Conservation (phyloP, 1,139 yeast genomes). For the Diutina ranongensis region DNA sequence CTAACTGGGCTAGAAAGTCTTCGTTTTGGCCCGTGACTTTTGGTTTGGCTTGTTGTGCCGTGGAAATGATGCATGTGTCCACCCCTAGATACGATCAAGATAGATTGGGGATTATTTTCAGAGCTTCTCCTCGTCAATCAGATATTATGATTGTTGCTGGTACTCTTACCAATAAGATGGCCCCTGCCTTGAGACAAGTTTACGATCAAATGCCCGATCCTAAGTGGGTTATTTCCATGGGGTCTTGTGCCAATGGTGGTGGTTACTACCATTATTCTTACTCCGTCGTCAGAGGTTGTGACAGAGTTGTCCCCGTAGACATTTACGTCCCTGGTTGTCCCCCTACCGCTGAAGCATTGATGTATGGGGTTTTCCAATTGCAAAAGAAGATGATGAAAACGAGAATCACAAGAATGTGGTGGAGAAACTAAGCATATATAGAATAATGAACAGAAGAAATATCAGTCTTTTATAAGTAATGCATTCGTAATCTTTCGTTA, state of each 20-base stretch:
- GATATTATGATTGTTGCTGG: conserved; percentile 94
- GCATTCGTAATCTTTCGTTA: too few relatives aligned
- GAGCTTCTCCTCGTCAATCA: conserved; percentile 90
- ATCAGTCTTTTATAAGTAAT: too few relatives aligned
- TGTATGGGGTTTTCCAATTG: conserved; percentile 83
- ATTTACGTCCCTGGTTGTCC: conserved; percentile 93
- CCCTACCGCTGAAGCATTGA: conserved; percentile 82
- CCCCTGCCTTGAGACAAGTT: conserved; percentile 86
- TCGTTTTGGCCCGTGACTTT: conserved; percentile 93
- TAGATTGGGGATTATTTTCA: conserved; percentile 84
- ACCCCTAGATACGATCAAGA: conserved; percentile 91
- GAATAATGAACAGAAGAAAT: background rate
- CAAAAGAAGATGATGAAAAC: conserved; percentile 84
- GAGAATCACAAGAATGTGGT: conserved; percentile 78
- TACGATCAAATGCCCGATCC: conserved; percentile 95
- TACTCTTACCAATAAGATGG: conserved; percentile 86
- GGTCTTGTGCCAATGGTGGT: conserved; percentile 91
- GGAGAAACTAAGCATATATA: conserved; percentile 39
- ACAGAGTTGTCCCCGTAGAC: conserved; percentile 80
- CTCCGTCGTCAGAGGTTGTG: conserved; percentile 85
- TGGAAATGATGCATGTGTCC: conserved; percentile 92
- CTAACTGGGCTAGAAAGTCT: conserved; percentile 89
- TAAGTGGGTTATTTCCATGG: conserved; percentile 86
- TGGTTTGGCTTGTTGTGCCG: conserved; percentile 89
- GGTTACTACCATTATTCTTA: conserved; percentile 89